Percentiles rank a stretch among this genome's conserved stretches.
Evolutionary conservation across 495 filamentous ascomycete genomes (phyloP).

Genomic region (Penicillium arizonense): DNA sequence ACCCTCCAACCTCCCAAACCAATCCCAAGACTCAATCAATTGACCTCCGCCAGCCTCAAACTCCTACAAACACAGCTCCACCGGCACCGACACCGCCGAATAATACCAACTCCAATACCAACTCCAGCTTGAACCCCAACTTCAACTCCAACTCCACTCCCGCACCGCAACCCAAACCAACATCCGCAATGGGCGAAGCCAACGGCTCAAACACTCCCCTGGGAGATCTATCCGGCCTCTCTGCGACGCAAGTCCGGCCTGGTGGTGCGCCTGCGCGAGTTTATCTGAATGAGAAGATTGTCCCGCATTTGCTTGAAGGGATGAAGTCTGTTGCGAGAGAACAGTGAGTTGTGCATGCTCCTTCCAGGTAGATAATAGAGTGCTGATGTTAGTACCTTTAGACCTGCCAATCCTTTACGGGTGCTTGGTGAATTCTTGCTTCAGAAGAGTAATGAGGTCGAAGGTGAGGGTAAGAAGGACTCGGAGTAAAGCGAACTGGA

Average conservation of each 20-base stretch:
- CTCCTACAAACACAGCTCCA: background rate
- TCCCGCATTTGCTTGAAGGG: conserved; percentile 78
- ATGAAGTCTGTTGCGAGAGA: conserved; percentile 86
- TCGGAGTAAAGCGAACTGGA: conserved; percentile 7
- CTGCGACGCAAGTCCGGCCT: conserved; percentile 42
- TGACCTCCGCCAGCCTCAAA: background rate
- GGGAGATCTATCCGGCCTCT: conserved; percentile 36
- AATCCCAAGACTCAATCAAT: background rate
- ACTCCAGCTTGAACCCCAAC: background rate
- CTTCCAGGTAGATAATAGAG: background rate
- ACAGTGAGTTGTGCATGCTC: conserved; percentile 57
- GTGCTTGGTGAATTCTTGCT: conserved; percentile 84
- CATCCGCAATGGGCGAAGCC: conserved; percentile 21
- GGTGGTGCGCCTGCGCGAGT: conserved; percentile 85
- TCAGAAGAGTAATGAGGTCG: conserved; percentile 75
- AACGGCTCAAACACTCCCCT: conserved; percentile 36
- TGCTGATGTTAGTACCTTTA: conserved; percentile 6
- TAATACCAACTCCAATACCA: background rate
- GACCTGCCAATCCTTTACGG: conserved; percentile 79
- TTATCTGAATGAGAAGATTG: conserved; percentile 89
- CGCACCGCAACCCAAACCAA: conserved; percentile 3
- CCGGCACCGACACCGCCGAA: no score
- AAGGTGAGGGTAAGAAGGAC: conserved; percentile 34
- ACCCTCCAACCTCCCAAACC: background rate
- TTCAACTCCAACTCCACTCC: background rate